Evolutionary conservation across 179 eudicot species (phyloP).

Genomic region (Beta corolliflora): DNA sequence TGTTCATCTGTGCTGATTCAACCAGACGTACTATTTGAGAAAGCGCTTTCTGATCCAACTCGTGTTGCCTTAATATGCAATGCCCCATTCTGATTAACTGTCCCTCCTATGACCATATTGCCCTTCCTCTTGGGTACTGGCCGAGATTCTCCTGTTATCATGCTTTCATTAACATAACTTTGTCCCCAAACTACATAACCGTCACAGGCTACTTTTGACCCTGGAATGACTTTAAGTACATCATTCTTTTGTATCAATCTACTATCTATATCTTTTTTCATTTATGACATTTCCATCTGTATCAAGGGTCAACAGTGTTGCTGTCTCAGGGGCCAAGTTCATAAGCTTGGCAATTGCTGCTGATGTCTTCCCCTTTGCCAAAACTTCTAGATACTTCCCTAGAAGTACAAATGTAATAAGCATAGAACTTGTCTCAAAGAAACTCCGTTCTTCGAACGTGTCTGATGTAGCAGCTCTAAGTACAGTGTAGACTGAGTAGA

Average conservation of each 20-base stretch:
- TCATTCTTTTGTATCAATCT: constrained; percentile 83
- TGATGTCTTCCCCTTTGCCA: constrained; percentile 95
- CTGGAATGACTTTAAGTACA: constrained; percentile 82
- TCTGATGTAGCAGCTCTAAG: constrained; percentile 74
- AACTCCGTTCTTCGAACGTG: constrained; percentile 62
- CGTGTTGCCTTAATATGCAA: constrained; percentile 72
- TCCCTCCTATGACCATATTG: constrained; percentile 88
- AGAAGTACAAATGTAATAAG: constrained; percentile 87
- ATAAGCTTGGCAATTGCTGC: constrained; percentile 96
- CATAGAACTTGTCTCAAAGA: constrained; percentile 97
- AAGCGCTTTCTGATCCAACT: constrained; percentile 92
- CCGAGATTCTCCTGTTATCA: constrained; percentile 91
- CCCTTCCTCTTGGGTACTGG: constrained; percentile 79
- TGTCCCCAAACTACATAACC: constrained; percentile 91
- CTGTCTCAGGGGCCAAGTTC: constrained; percentile 85
- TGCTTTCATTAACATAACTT: constrained; percentile 92
- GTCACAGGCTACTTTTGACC: constrained; percentile 88
- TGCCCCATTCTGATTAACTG: constrained; percentile 83
- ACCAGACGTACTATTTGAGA: constrained; percentile 88
- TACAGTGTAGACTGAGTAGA: constrained; percentile 78
- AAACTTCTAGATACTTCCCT: constrained; percentile 87
- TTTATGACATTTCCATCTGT: constrained; percentile 51
- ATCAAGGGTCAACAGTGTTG: constrained; percentile 59
- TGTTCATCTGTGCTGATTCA: constrained; percentile 97
- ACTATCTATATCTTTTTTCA: constrained; percentile 83